Base-by-base conservation (phyloP, 2,329 filamentous ascomycete genomes). In the Alternaria ethzedia region DNA sequence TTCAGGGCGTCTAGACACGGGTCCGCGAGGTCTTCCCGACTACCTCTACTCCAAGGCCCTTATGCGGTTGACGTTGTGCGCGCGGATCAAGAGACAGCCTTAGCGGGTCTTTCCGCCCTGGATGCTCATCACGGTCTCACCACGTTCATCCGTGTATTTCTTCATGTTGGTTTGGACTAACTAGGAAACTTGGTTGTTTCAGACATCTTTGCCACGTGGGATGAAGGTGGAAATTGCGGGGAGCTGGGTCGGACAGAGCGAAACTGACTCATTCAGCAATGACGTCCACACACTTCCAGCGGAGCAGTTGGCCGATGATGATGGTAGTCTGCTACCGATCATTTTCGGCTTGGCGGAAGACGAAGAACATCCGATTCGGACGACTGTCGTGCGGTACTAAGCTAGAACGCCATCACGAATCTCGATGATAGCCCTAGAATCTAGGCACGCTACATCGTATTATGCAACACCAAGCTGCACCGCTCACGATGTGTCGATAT, bases 221-320 rank as follows among this genome's bases (percentile, higher is more conserved):
- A 17, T 45, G 30, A 20, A 12, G 52, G 49, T 36, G 47, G 25
- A 43, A 46, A 50, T 63, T 63, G 49, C 60, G 54, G 36, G 32
- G 30, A 41, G 30, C 17, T 30, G 32, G 15, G 32, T 54, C 15
- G 26, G 20, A 49, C 41, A 61, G 46, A 36, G 49, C 54, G 50
- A 57, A 56, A 59, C 28, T 21, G 30, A 52, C 28, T 41, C 49
- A 52, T 52, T 52, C 17, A 21, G 20, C 30, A 36, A 52, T 23
- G 49, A 32, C 15, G 12, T 32, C 49, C 32, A 52, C 36, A 52
- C 49, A 41, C 21, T 13, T 41, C 23, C 13, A 52, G 49, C 49
- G 49, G 49, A 52, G 9, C 28, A 17, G 13, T 15, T 36, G 28
- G 30, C 49, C 49, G 28, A 25, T 41, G 49, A 52, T 5, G 49